Base-by-base conservation (phyloP, 1,284 basidiomycete species). In the Irpex sp. region DNA sequence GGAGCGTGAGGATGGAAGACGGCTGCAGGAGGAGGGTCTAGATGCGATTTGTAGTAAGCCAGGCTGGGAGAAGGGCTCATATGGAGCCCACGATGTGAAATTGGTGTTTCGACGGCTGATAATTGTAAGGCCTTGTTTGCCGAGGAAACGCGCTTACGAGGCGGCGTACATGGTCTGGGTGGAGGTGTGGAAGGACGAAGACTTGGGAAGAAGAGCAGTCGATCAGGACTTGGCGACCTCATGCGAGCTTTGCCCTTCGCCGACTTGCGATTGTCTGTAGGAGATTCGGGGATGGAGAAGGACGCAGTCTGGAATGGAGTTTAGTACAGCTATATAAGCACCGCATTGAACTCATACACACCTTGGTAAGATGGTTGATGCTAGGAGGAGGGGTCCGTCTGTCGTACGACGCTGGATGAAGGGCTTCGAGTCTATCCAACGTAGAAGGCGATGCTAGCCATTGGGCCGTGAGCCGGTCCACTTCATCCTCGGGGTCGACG, bases 31-130 rank as follows among this genome's bases (percentile, higher is more conserved):
- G 86, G 86, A 2, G 86, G 87, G 66, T 88, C 84, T 9, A 87
- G 76, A 67, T 87, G 75, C 2, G 81, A 82, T 69, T 88, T 88
- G 71, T 86, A 87, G 73, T 88, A 82, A 4, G 78, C 82, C n/a
- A 87, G 78, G 68, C 82, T 86, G 1, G 86, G 73, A 4, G 81
- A 82, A 2, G 87, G 86, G 66, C 84, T 85, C 85, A 87, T 86
- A 66, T 88, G 85, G 47, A 89, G 72, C 36, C 86, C 88, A 65
- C 81, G 84, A 68, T 88, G 85, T 0, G 88, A 89, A 11, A 91
- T 71, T 0, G 88, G 88, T 0, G 89, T 89, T 38, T 83, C 82
- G 48, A 79, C 74, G 0, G 87, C 85, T 0, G 88, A 88, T 15
- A 85, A 75, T n/a, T 80, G 74, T 26, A 74, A 61, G 5, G 69